Evolutionary conservation across 1,139 yeast species (phyloP).

Genomic region (Candida sojae): DNA sequence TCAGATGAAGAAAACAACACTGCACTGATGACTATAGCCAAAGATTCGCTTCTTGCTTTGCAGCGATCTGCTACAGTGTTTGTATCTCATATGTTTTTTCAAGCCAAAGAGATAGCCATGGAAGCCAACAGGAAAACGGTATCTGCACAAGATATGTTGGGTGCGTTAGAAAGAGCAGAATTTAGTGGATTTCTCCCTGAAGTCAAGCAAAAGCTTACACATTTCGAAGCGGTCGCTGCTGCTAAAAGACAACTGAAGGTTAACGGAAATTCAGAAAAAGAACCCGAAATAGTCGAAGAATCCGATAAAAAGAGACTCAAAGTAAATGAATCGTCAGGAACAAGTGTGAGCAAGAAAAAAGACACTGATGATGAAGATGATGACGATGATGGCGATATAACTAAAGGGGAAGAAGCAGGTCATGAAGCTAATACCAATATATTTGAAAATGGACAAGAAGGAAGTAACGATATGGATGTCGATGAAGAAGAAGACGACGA

Average conservation of each 20-base stretch:
- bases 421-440: constrained; percentile 18
- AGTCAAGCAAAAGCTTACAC: constrained; percentile 50
- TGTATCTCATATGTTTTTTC: constrained; percentile 64
- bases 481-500: constrained; percentile 18
- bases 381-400: constrained; percentile 20
- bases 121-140: constrained; percentile 59
- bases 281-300: constrained; percentile 20
- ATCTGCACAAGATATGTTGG: constrained; percentile 63
- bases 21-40: constrained; percentile 48
- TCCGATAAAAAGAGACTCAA: constrained; percentile 15
- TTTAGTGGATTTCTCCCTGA: constrained; percentile 56
- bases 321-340: constrained; percentile 20
- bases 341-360: constrained; percentile 16
- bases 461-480: constrained; percentile 20
- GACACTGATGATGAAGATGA: constrained; percentile 12
- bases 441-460: constrained; percentile 15
- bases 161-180: constrained; percentile 58
- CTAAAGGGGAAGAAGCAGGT: background rate
- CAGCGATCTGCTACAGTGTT: constrained; percentile 76
- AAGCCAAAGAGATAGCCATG: constrained; percentile 59
- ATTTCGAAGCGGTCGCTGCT: constrained; percentile 41
- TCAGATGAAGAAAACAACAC: constrained; percentile 29
- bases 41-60: constrained; percentile 65
- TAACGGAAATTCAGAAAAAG: constrained; percentile 14
- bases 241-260: constrained; percentile 36